Evolutionary conservation across 805 yeast species (phyloP).

Genomic region (Candida vartiovaarae): DNA sequence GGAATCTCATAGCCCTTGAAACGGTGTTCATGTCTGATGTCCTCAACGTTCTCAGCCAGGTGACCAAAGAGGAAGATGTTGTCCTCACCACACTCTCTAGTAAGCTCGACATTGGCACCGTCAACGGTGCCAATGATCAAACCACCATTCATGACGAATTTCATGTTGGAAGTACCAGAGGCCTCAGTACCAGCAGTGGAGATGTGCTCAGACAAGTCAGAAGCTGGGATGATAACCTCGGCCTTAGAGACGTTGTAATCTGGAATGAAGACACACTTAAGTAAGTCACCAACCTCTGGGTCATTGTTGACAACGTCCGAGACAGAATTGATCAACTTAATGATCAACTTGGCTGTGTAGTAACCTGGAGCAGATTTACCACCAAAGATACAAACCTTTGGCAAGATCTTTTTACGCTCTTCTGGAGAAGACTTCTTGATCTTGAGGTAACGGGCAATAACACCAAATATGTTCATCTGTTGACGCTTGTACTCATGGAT

Average conservation of each 20-base stretch:
- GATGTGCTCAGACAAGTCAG: constrained; percentile 87
- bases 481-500: constrained; percentile 95
- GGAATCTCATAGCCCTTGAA: constrained; percentile 51
- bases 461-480: constrained; percentile 87
- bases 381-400: constrained; percentile 80
- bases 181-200: constrained; percentile 98
- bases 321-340: constrained; percentile 77
- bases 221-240: constrained; percentile 82
- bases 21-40: constrained; percentile 67
- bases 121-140: constrained; percentile 92
- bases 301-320: constrained; percentile 77
- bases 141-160: constrained; percentile 91
- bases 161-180: constrained; percentile 94
- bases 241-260: constrained; percentile 95
- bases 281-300: constrained; percentile 60
- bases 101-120: constrained; percentile 94
- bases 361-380: constrained; percentile 99
- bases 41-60: constrained; percentile 84
- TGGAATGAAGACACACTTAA: constrained; percentile 83
- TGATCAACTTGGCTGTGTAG: constrained; percentile 88
- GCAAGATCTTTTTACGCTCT: constrained; percentile 53
- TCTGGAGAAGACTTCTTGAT: constrained; percentile 62
- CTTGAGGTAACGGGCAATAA: constrained; percentile 71
- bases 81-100: constrained; percentile 90
- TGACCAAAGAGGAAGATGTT: constrained; percentile 90